phyloP scores from a whole-genome alignment of 148 eudicot genomes.

The Rhododendron vialii region DNA sequence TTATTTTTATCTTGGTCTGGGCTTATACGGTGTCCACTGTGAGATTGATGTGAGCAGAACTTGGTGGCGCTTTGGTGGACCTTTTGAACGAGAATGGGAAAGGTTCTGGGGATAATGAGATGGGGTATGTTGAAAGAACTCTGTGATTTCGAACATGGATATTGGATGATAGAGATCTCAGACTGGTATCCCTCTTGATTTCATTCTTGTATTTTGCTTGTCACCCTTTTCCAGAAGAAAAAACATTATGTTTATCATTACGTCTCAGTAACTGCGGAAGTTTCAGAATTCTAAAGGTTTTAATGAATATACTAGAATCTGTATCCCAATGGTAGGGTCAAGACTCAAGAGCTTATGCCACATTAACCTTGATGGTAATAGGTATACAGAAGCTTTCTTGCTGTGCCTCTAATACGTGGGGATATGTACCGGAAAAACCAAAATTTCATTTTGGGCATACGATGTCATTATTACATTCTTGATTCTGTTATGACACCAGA shows the following conservation, averaged over 20 bases:
- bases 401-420: neutral
- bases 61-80: constrained; percentile 96
- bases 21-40: constrained; percentile 62
- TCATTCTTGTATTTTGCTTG: neutral
- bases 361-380: neutral
- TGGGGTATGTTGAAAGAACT: constrained; percentile 94
- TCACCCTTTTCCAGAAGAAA: neutral
- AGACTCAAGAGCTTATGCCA: neutral
- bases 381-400: neutral
- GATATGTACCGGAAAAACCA: neutral
- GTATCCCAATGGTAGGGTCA: neutral
- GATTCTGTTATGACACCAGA: neutral
- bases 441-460: neutral
- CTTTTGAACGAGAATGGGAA: constrained; percentile 85
- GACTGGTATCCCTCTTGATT: constrained; percentile 47
- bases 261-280: neutral
- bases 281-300: neutral
- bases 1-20: constrained; percentile 11
- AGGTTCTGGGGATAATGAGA: constrained; percentile 79
- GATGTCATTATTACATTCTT: too few species aligned
- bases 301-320: neutral
- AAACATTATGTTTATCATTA: too few species aligned
- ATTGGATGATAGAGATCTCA: constrained; percentile 80
- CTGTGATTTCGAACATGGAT: constrained; percentile 80
- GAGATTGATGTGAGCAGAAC: constrained; percentile 90